Base-by-base conservation (phyloP, 331 rosid genomes). In the Pyracantha coccinea region DNA sequence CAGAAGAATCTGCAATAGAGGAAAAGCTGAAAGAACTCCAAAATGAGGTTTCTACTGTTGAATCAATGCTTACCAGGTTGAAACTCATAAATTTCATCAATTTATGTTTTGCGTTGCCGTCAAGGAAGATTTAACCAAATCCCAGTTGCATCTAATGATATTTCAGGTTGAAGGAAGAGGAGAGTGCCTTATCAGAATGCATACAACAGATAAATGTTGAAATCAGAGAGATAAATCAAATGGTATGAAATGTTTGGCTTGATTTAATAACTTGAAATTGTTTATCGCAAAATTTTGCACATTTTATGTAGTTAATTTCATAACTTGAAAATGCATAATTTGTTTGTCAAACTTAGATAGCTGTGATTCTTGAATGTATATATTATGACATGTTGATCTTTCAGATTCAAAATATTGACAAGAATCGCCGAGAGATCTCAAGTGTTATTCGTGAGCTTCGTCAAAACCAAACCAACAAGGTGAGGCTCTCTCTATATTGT, bases 131-230 rank as follows among this genome's bases (percentile, higher is more conserved):
- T 78, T 29, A 38, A 78, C 55, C 11, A 16, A 21, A 72, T 83
- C 75, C 54, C 35, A 64, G 68, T 73, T 61, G 54, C 8, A 72
- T 72, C 27, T 75, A 57, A 76, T 85, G 38, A 71, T 69, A 44
- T 77, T 84, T 35, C 85, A 94, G 98, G 67, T 84, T 88, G 85
- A 87, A 72, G 75, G 95, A 90, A 70, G 97, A 91, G 68, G 95
- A 82, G 68, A 74, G 29, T 71, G 47, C 23, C 44, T 68, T 91
- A 59, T 31, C 68, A 35, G 88, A 85, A 68, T 66, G n/a, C 73
- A 44, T 86, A 53, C 71, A 65, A 12, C 31, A 45, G 67, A 83
- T 73, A 79, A 74, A 58, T 12, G 75, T 72, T 27, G 93, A 87
- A 69, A 80, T 87, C 54, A 68, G 44, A 77, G 77, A 33, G 57